Evolutionary conservation across 371 early-diverging fungal genomes (phyloP).

Genomic region (Mucor lusitanicus): DNA sequence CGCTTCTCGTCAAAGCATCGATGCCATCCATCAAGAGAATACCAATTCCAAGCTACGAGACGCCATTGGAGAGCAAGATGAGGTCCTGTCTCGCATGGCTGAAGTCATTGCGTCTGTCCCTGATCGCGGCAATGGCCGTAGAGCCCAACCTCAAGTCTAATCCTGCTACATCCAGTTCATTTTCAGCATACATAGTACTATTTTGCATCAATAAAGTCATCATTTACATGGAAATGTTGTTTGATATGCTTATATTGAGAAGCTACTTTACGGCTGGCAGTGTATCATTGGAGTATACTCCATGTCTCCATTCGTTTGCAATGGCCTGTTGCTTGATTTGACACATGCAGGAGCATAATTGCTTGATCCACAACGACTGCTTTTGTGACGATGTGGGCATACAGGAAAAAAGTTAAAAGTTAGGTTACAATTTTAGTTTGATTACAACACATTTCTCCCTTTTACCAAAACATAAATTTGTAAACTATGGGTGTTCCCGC

Average conservation of each 20-base stretch:
- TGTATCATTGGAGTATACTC: no score
- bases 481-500: conserved; percentile 81
- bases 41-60: conserved; percentile 41
- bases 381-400: background rate
- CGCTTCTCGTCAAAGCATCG: conserved; percentile 45
- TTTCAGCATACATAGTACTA: background rate
- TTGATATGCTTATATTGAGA: no score
- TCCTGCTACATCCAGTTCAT: background rate
- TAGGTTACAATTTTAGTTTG: background rate
- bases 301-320: no score
- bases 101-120: conserved; percentile 23
- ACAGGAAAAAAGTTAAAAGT: background rate
- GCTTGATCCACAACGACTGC: background rate
- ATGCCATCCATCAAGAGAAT: conserved; percentile 44
- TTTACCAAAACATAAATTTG: background rate
- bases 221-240: background rate
- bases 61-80: conserved; percentile 10
- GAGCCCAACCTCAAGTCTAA: conserved; percentile 9
- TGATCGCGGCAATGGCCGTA: background rate
- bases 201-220: background rate
- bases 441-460: conserved; percentile 13
- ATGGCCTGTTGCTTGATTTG: background rate
- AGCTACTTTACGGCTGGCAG: no score
- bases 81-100: conserved; percentile 14
- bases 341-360: background rate